These are phyloP conservation scores for Cryptococcus jaspeensis DNA, from an alignment of 1,284 basidiomycete genomes.

Conservation along the genomic window DNA sequence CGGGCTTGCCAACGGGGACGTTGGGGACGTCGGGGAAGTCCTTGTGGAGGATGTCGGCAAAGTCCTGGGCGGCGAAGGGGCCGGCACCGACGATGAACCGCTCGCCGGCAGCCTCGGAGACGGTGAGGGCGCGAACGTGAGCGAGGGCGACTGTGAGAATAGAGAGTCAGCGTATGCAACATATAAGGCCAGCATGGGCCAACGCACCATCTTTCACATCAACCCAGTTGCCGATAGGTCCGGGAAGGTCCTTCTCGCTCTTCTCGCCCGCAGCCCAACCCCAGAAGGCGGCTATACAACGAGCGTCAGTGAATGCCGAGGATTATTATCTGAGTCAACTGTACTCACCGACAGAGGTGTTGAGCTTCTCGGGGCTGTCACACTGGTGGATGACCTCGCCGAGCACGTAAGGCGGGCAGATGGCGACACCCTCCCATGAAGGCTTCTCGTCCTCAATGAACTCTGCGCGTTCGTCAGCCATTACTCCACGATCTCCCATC, in stretches of 20 bases:
- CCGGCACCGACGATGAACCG: conserved; percentile 59
- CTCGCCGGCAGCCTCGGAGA: conserved; percentile 61
- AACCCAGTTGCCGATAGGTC: conserved; percentile 55
- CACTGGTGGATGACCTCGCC: conserved; percentile 59
- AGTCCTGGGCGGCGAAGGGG: conserved; percentile 39
- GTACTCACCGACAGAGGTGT: conserved; percentile 55
- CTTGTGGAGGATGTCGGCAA: conserved; percentile 28
- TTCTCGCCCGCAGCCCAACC: conserved; percentile 50
- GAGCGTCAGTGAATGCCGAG: background rate
- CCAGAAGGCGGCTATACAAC: conserved; percentile 41
- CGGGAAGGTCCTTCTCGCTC: conserved; percentile 45
- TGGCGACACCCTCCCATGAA: conserved; percentile 59
- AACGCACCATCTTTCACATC: conserved; percentile 57
- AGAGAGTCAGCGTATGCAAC: background rate
- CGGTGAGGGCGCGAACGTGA: conserved; percentile 60
- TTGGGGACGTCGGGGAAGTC: conserved; percentile 34
- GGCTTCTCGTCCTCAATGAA: conserved; percentile 61
- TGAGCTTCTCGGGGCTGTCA: conserved; percentile 54
- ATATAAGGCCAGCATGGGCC: too few species aligned
- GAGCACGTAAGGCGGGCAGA: conserved; percentile 59
- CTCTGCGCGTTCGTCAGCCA: conserved; percentile 28
- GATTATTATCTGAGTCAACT: background rate
- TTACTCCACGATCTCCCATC: background rate
- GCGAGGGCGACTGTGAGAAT: conserved; percentile 56
- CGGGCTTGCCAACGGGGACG: conserved; percentile 37